Conservation (phyloP, 352 stramenopile species). For the Phytopythium chamaehyphon region DNA sequence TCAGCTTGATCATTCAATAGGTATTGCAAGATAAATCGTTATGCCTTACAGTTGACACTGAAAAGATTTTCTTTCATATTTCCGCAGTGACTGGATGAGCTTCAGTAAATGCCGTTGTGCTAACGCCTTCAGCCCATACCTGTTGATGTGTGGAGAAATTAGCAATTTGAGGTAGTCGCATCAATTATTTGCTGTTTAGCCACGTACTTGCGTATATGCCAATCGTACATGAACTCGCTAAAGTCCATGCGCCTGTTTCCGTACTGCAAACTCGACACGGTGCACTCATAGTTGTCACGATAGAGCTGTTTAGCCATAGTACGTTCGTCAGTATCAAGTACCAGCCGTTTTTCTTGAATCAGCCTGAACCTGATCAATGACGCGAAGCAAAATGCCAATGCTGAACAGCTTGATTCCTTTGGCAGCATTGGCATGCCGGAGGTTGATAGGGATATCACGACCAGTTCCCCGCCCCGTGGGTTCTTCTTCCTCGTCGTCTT, state of each 20-base stretch:
- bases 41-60: constrained; percentile 54
- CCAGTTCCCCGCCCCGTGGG: constrained; percentile 14
- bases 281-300: constrained; percentile 66
- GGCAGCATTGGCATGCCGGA: constrained; percentile 35
- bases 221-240: constrained; percentile 83
- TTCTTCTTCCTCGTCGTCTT: constrained; percentile 12
- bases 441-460: constrained; percentile 40
- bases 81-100: constrained; percentile 73
- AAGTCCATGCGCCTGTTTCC: constrained; percentile 70
- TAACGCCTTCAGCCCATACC: constrained; percentile 66
- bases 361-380: constrained; percentile 42
- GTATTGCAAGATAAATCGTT: background rate
- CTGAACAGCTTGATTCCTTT: constrained; percentile 61
- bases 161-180: background rate
- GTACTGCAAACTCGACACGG: constrained; percentile 64
- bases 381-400: constrained; percentile 48
- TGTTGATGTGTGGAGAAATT: constrained; percentile 1
- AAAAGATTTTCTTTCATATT: constrained; percentile 61
- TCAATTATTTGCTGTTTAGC: no score
- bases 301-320: no score
- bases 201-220: constrained; percentile 72
- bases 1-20: constrained; percentile 5
- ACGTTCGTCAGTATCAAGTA: no score
- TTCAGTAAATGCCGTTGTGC: constrained; percentile 74
- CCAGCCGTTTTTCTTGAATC: no score